phyloP scores from a whole-genome alignment of 2,329 filamentous ascomycete species.

The Didymosphaeria variabile region DNA sequence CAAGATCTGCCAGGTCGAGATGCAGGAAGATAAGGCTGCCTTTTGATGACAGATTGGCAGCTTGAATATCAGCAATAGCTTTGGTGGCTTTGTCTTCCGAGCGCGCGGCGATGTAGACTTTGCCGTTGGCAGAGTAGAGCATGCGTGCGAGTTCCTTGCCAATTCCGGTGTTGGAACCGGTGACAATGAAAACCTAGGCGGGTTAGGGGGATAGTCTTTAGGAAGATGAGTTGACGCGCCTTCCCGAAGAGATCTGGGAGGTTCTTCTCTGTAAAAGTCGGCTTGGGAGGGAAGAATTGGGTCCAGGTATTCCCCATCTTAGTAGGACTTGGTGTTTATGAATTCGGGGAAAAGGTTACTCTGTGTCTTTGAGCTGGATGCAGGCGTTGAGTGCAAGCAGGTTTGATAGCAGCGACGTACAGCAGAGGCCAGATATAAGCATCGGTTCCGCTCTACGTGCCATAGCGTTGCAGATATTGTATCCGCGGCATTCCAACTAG shows the following conservation, averaged over 20 bases:
- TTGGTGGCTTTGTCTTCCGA: constrained; percentile 53
- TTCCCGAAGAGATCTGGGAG: constrained; percentile 9
- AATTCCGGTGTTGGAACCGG: constrained; percentile 58
- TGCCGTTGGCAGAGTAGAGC: constrained; percentile 63
- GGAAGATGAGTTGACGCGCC: not conserved
- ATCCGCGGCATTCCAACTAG: not conserved
- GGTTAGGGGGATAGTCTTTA: not conserved
- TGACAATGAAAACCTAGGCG: constrained; percentile 62
- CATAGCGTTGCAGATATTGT: too few relatives aligned
- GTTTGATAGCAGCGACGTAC: not conserved
- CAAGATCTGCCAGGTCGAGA: constrained; percentile 50
- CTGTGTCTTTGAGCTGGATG: not conserved
- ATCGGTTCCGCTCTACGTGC: not conserved
- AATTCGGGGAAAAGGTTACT: not conserved
- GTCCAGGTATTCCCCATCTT: constrained; percentile 5
- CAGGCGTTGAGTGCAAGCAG: not conserved
- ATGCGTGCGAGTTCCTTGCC: constrained; percentile 63
- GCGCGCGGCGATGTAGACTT: constrained; percentile 62
- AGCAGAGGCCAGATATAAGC: not conserved
- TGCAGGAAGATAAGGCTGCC: constrained; percentile 42
- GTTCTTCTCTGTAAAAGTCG: constrained; percentile 8
- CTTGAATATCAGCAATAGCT: constrained; percentile 57
- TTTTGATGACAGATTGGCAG: constrained; percentile 30
- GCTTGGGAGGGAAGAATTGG: constrained; percentile 2
- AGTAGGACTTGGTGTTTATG: not conserved